Evolutionary conservation across 106 monocot species (phyloP), one percentile per base, ranked within the genome.

Genomic region (Allium sativum): DNA sequence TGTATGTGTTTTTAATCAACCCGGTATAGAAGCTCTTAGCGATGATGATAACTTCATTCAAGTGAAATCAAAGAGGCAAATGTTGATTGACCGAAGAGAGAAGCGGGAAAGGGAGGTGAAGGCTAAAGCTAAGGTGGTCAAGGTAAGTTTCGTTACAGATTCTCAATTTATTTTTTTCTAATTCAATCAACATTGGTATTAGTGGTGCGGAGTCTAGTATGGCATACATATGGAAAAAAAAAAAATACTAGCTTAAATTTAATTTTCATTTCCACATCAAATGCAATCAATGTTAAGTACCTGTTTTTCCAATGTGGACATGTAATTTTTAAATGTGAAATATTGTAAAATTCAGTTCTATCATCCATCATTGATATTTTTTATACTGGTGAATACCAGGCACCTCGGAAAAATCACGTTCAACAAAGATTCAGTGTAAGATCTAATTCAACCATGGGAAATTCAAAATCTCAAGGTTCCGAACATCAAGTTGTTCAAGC

Each of bases 11-110:
- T 90, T 84, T 64, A 84, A 78, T 31, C 95, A 96, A 57, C 77
- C 81, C 21, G 95, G 95, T 10, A 96, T 90, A 71, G 95, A 90
- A 79, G 71, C 79, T 62, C 90, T 87, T 57, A 79, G 73, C 67
- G 90, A 96, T 68, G 95, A 78, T 55, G 87, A 90, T 82, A 87
- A 83, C 64, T 96, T 96, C 64, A 90, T 96, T 56, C 74, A 96
- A 74, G 95, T 96, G 40, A 90, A 82, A 63, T 96, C 95, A 44
- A 96, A 96, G 74, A 81, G 81, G 73, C 90, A 96, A 69, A 90
- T 96, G 78, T 60, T 90, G 50, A 87, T 79, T 84, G 95, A 90
- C 44, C 75, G 82, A 16, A 62, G 90, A 61, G 90, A 84, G 55
- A 86, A 84, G 65, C 77, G 90, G 64, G 95, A 87, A 56, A 96